Evolutionary conservation across 441 rosid species (phyloP), one percentile per base, ranked within the genome.

Genomic region (Capsella rubella): DNA sequence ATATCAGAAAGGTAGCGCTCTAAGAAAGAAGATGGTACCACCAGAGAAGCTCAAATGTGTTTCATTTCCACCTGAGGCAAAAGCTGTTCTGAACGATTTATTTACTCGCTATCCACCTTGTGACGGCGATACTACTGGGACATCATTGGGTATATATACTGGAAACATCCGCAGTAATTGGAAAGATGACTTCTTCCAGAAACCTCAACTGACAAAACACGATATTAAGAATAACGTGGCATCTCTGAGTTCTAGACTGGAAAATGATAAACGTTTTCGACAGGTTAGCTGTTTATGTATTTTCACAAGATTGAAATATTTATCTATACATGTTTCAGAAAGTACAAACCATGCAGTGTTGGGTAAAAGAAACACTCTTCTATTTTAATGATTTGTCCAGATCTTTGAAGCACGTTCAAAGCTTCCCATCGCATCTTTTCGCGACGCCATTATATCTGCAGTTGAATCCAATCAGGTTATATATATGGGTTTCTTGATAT

Each of bases 391-490:
- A 54, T 46, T 29, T 49, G 25, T 68, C 84, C 92, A 95, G 99
- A 85, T 89, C 72, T 53, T 79, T 84, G 65, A 85, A 86, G 79
- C 66, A 69, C 87, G 95, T 76, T 84, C 84, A 69, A 90, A 82
- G 87, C 98, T 95, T 67, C 99, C 99, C 70, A 95, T 95, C 72
- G 78, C 96, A 59, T 87, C 91, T 34, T 92, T 86, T 71, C 81
- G 77, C 83, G 90, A 89, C 45, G 83, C 65, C 76, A 92, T 95
- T 73, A 83, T 88, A 64, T 89, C 98, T 42, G 80, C 91, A 42
- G 74, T 91, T 39, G 93, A 87, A 71, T 84, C 88, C 71, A 82
- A 88, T 78, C 98, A 89, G 98, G 99, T 89, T 72, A 63, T 71
- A 71, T 72, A 63, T 71, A 71, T 64, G 54, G 35, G 43, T 71